Conservation (phyloP, 2,329 filamentous ascomycete species). For the Calonectria ilicicola region DNA sequence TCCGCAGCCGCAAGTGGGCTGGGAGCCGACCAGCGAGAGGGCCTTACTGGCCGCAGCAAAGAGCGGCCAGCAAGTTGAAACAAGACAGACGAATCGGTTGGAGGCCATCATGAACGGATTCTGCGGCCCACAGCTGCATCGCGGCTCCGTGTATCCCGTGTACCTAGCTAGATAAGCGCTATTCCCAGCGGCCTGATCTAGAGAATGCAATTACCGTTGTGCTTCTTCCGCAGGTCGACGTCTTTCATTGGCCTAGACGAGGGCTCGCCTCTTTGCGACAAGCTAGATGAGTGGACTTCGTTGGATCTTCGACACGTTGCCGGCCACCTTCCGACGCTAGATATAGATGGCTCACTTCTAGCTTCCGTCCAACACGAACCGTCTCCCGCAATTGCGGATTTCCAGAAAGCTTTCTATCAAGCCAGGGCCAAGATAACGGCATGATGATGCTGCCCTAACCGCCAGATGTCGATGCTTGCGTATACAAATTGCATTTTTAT, state of each 20-base stretch:
- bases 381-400: neutral
- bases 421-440: neutral
- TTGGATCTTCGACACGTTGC: neutral
- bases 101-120: neutral
- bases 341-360: neutral
- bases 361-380: neutral
- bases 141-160: constrained; percentile 60
- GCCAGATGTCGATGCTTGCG: neutral
- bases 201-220: constrained; percentile 7
- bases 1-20: neutral
- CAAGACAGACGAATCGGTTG: neutral
- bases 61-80: neutral
- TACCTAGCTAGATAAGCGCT: constrained; percentile 73
- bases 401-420: neutral
- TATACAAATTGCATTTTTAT: neutral
- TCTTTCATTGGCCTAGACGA: neutral
- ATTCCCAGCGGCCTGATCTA: constrained; percentile 63
- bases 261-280: neutral
- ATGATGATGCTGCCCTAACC: neutral
- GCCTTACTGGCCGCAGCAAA: neutral
- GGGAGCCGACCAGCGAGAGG: neutral
- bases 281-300: neutral
- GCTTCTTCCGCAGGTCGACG: neutral
- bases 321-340: constrained; percentile 8
- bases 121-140: neutral